Base-by-base conservation (phyloP, 805 yeast species). In the Hanseniaspora clermontiae region DNA sequence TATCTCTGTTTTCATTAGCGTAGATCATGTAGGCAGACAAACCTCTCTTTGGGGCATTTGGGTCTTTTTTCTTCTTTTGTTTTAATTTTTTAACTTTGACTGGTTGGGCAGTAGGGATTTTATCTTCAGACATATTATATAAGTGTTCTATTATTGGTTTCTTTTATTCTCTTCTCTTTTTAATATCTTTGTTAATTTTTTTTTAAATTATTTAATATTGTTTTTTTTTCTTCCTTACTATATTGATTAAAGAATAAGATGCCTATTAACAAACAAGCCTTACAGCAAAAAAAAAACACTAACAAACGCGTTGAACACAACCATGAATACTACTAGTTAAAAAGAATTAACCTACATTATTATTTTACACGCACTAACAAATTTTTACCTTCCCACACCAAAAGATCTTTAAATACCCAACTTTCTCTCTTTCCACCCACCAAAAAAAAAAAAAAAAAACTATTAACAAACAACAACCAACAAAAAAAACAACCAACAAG, bases 41-140 rank as follows among this genome's bases (percentile, higher is more conserved):
- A 29, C 97, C 88, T 75, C 97, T 87, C 87, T 93, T 93, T 72
- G 98, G 98, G 62, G 98, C 98, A 73, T 91, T 90, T 77, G 98
- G 96, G 73, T 87, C 95, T 72, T 74, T 74, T 74, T 74, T 74
- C 72, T 72, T 74, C 65, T 66, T 65, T 66, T 65, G 63, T 71
- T 60, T 61, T 60, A 45, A 63, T 60, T 65, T 70, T 71, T 51
- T 51, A 31, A 51, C 55, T n/a, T 51, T 51, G 34, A 45, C 50
- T 43, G 49, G 55, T 43, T 43, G 43, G 34, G 43, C 45, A 32
- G 48, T 51, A 6, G 55, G 55, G 17, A 50, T 50, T 36, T 37
- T 24, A 15, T 43, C 45, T 32, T 70, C 70, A 55, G 75, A 70
- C 75, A 72, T 72, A 57, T 45, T 58, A 46, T 31, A 37, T 46